A percentile compares a stretch with the other conserved stretches of the same genome.
phyloP scores from a whole-genome alignment of 73 alveolate genomes.

The Durusdinium trenchii region DNA sequence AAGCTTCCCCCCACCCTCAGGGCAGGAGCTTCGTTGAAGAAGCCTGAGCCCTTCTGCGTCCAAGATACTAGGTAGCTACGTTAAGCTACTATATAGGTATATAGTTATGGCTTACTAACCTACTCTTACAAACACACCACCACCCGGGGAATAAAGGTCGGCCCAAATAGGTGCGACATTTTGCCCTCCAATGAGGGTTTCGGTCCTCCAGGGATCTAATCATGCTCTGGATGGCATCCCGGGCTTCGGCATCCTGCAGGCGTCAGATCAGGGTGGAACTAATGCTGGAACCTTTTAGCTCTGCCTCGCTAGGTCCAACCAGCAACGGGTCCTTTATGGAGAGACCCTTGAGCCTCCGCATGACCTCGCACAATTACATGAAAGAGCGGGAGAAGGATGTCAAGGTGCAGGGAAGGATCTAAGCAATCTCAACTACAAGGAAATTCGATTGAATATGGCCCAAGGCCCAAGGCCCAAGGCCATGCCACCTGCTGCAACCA shows the following conservation, averaged over 20 bases:
- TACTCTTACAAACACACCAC: too few relatives aligned
- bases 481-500: not conserved
- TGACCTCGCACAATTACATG: not conserved
- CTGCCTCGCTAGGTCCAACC: not conserved
- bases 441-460: not conserved
- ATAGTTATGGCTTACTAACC: too few relatives aligned
- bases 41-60: not conserved
- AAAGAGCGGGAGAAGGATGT: not conserved
- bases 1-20: not conserved
- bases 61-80: too few relatives aligned
- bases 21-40: not conserved
- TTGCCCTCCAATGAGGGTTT: too few relatives aligned
- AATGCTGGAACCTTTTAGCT: not conserved
- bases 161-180: too few relatives aligned
- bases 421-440: not conserved
- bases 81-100: too few relatives aligned
- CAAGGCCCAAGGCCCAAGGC: not conserved
- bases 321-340: constrained; percentile 46
- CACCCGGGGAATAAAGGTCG: too few relatives aligned
- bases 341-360: constrained; percentile 79
- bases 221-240: constrained; percentile 74
- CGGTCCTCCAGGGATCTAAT: constrained; percentile 65
- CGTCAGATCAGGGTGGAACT: not conserved
- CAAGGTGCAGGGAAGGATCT: not conserved
- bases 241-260: constrained; percentile 47